Evolutionary conservation across 768 basidiomycete species (phyloP).

Genomic region (Psilocybe cyanescens): DNA sequence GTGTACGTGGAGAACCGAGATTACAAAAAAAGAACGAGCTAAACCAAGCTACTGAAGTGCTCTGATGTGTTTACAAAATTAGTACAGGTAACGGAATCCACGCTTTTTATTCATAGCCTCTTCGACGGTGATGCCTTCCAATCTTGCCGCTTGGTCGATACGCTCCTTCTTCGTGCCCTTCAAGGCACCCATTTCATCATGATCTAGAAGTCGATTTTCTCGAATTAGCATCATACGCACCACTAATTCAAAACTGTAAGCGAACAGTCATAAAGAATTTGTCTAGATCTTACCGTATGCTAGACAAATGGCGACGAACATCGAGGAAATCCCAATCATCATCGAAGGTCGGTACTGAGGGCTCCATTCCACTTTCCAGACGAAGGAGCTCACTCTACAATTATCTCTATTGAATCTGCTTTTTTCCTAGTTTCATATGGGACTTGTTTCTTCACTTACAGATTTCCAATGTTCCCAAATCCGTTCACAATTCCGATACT

Average conservation of each 20-base stretch:
- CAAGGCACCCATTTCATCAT: conserved; percentile 7
- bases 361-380: conserved; percentile 8
- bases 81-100: conserved; percentile 12
- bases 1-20: neutral
- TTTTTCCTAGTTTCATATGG: neutral
- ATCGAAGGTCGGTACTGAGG: conserved; percentile 8
- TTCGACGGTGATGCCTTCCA: conserved; percentile 11
- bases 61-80: neutral
- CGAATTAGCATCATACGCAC: conserved; percentile 7
- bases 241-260: neutral
- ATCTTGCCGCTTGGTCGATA: conserved; percentile 9
- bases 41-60: neutral
- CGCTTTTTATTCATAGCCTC: conserved; percentile 13
- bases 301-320: neutral
- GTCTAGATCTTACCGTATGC: neutral
- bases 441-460: neutral
- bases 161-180: conserved; percentile 10
- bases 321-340: conserved; percentile 6
- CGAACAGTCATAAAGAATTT: neutral
- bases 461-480: conserved; percentile 12
- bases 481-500: conserved; percentile 9
- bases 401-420: neutral
- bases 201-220: conserved; percentile 7
- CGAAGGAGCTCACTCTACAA: conserved; percentile 6
- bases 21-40: conserved; percentile 10